Base-by-base conservation (phyloP, 208 protist species). In the Crithidia fasciculata region DNA sequence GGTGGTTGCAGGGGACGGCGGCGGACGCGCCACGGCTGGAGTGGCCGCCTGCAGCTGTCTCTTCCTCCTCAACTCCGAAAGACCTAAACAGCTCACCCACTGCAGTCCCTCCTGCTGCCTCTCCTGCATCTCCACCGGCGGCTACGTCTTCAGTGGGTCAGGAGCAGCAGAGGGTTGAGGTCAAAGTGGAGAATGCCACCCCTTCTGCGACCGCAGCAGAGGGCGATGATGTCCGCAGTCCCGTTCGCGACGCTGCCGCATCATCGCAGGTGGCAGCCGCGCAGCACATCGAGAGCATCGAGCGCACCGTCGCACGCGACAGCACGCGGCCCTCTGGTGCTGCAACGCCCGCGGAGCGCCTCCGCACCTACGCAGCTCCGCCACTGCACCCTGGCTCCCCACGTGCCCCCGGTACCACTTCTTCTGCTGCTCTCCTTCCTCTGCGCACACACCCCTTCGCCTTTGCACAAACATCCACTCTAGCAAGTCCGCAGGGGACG, bases 221-320 rank as follows among this genome's bases (percentile, higher is more conserved):
- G 37, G 37, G 15, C 2, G 37, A 57, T 5, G 7, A 10, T 3
- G 8, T 68, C 2, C 65, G 18, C 53, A 61, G 65, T 13, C 54
- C 54, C 2, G 43, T 70, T 16, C 54, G 65, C 12, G 15, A 37
- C 10, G 45, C 68, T 10, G 58, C 16, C 18, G 56, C 68, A 3
- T 54, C 56, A 15, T 41, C 70, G 45, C 43, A 44, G n/a, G 37
- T 55, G 2, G 45, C 44, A 16, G 37, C 52, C n/a, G 43, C 41
- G 40, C 68, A 44, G 49, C 69, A 70, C 39, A 56, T 72, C 0
- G 76, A 81, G 63, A 69, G 52, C 2, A 81, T 81, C 37, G 69
- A 81, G 41, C 76, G 69, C 55, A 81, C 62, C 40, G 47, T 39
- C 9, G 47, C 13, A 10, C 69, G 57, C 16, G 45, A 49, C 0